These are phyloP conservation scores for Orbilia blumenaviensis DNA, from an alignment of 2,329 filamentous ascomycete genomes.

Conservation along the genomic window DNA sequence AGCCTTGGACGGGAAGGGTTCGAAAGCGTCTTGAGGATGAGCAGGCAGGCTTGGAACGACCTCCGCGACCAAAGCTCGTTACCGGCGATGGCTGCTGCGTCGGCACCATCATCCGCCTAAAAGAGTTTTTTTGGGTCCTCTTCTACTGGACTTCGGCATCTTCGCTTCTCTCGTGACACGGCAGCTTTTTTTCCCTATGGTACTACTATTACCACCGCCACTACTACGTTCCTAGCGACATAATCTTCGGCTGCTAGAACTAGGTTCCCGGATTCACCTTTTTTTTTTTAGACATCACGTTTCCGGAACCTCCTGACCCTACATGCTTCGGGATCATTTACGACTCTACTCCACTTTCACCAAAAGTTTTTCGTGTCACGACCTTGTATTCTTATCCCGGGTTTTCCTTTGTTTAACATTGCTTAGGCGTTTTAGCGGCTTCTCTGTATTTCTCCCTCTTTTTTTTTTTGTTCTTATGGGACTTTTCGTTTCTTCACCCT, in stretches of 20 bases:
- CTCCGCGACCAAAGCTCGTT: slow-evolving; percentile 39
- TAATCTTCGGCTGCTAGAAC: too few species aligned
- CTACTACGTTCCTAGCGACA: not conserved
- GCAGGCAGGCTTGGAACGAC: slow-evolving; percentile 50
- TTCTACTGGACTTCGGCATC: not conserved
- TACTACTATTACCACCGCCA: not conserved
- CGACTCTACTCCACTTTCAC: slow-evolving; percentile 11
- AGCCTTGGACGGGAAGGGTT: slow-evolving; percentile 91
- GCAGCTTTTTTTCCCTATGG: not conserved
- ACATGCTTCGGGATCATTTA: not conserved
- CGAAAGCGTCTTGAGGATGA: slow-evolving; percentile 89
- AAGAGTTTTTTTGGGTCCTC: not conserved
- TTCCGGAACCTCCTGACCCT: not conserved
- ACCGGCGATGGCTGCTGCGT: slow-evolving; percentile 13
- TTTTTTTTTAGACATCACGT: too few species aligned
- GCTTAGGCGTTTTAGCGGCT: slow-evolving; percentile 44
- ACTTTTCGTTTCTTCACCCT: too few species aligned
- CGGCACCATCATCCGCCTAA: slow-evolving; percentile 24
- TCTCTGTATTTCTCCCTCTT: not conserved
- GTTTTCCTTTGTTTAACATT: slow-evolving; percentile 1
- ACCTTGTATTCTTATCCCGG: not conserved
- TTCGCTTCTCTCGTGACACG: slow-evolving; percentile 4
- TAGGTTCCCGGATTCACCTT: not conserved
- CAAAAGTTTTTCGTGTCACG: slow-evolving; percentile 20
- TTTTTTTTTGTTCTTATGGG: not conserved